phyloP scores from a whole-genome alignment of 306 rosid species.

The Fragaria ananassa region DNA sequence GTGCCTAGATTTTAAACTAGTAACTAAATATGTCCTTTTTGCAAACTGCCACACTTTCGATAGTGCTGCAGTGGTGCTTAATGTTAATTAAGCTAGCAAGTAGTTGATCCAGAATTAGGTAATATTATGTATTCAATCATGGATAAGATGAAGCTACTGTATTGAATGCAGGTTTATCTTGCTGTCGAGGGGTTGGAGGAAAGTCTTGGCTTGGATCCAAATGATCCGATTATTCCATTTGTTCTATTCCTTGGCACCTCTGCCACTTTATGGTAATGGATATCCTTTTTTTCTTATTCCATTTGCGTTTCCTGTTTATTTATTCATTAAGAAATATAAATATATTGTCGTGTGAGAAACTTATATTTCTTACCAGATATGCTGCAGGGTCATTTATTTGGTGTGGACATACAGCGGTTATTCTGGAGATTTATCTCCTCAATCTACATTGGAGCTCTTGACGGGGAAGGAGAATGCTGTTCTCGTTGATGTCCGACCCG shows the following conservation, averaged over 20 bases:
- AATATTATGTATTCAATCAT: background rate
- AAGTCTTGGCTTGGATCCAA: slow-evolving; percentile 82
- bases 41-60: background rate
- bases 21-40: background rate
- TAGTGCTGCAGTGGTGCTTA: background rate
- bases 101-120: background rate
- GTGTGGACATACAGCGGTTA: slow-evolving; percentile 76
- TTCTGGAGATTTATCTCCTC: slow-evolving; percentile 83
- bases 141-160: slow-evolving; percentile 15
- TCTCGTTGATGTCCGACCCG: slow-evolving; percentile 78
- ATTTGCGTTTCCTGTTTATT: slow-evolving; percentile 15
- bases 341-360: slow-evolving; percentile 34
- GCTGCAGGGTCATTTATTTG: slow-evolving; percentile 86
- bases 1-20: background rate
- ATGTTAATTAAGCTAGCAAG: background rate
- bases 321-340: slow-evolving; percentile 15
- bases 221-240: slow-evolving; percentile 84
- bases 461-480: slow-evolving; percentile 58
- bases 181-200: slow-evolving; percentile 69
- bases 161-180: slow-evolving; percentile 48
- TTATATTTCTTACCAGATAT: slow-evolving; percentile 65
- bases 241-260: slow-evolving; percentile 70
- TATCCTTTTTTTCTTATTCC: slow-evolving; percentile 34
- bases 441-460: slow-evolving; percentile 70
- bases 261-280: slow-evolving; percentile 75